Evolutionary conservation across 1,284 basidiomycete genomes (phyloP).

Genomic region (Retiboletus flavoniger): DNA sequence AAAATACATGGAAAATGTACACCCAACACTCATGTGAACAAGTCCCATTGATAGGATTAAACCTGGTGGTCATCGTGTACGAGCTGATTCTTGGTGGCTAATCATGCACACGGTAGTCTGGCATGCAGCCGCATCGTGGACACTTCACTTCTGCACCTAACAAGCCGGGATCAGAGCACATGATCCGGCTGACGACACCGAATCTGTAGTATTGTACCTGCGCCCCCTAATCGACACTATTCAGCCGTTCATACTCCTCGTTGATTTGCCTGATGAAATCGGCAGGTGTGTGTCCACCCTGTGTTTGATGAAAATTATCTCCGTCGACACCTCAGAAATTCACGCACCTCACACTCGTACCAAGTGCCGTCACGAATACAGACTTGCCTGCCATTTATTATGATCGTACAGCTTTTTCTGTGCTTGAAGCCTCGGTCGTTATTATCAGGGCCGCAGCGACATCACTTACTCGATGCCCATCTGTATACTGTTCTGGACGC

Average conservation of each 20-base stretch:
- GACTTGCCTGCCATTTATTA: constrained; percentile 66
- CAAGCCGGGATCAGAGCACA: constrained; percentile 10
- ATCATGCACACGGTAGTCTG: constrained; percentile 21
- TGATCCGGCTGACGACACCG: constrained; percentile 7
- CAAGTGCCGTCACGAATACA: constrained; percentile 79
- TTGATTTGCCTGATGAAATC: constrained; percentile 83
- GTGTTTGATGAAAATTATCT: constrained; percentile 26
- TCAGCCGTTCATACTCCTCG: constrained; percentile 66
- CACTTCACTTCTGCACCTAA: constrained; percentile 12
- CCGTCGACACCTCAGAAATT: constrained; percentile 17
- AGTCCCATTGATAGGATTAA: constrained; percentile 88
- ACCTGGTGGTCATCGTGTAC: constrained; percentile 80
- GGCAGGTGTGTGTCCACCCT: constrained; percentile 71
- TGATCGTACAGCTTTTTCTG: constrained; percentile 82
- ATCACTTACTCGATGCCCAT: constrained; percentile 57
- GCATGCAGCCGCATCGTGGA: constrained; percentile 15
- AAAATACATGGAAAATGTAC: constrained; percentile 13
- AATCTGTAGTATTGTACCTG: constrained; percentile 9
- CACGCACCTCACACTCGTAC: constrained; percentile 80
- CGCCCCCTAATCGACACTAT: constrained; percentile 36
- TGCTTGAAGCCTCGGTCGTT: constrained; percentile 9
- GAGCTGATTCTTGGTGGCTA: constrained; percentile 66
- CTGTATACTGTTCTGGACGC: constrained; percentile 47
- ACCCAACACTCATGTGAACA: constrained; percentile 15
- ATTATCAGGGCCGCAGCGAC: constrained; percentile 1